These are phyloP conservation scores for Penicillium ucsense DNA, from an alignment of 495 filamentous ascomycete species.

Conservation along the genomic window DNA sequence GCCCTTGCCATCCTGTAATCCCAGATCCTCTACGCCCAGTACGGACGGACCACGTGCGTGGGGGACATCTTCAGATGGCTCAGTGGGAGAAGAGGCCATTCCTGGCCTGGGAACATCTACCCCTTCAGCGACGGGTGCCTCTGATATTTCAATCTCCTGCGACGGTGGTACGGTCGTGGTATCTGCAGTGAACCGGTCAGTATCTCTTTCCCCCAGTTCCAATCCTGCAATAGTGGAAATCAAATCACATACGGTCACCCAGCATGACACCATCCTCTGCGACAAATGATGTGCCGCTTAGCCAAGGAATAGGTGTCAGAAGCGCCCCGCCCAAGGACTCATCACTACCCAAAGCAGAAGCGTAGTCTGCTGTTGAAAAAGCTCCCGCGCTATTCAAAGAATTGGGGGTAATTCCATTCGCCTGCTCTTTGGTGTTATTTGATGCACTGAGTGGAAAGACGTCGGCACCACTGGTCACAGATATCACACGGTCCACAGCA, in stretches of 20 bases:
- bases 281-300: slow-evolving; percentile 36
- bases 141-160: slow-evolving; percentile 7
- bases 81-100: slow-evolving; percentile 14
- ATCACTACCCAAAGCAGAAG: slow-evolving; percentile 57
- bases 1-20: slow-evolving; percentile 56
- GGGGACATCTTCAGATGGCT: slow-evolving; percentile 48
- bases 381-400: slow-evolving; percentile 19
- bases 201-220: neutral
- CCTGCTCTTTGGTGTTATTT: slow-evolving; percentile 34
- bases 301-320: slow-evolving; percentile 90
- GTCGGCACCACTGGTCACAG: slow-evolving; percentile 73
- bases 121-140: slow-evolving; percentile 19
- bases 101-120: slow-evolving; percentile 20
- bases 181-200: slow-evolving; percentile 8
- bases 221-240: too few species aligned
- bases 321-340: slow-evolving; percentile 86
- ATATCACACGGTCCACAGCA: slow-evolving; percentile 83
- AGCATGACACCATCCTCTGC: slow-evolving; percentile 14
- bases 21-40: slow-evolving; percentile 79
- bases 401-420: slow-evolving; percentile 31
- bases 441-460: slow-evolving; percentile 72
- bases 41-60: slow-evolving; percentile 74
- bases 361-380: slow-evolving; percentile 18
- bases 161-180: slow-evolving; percentile 10
- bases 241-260: slow-evolving; percentile 13